phyloP scores from a whole-genome alignment of 2,329 filamentous ascomycete species.

The Stagonosporopsis chrysanthemi region DNA sequence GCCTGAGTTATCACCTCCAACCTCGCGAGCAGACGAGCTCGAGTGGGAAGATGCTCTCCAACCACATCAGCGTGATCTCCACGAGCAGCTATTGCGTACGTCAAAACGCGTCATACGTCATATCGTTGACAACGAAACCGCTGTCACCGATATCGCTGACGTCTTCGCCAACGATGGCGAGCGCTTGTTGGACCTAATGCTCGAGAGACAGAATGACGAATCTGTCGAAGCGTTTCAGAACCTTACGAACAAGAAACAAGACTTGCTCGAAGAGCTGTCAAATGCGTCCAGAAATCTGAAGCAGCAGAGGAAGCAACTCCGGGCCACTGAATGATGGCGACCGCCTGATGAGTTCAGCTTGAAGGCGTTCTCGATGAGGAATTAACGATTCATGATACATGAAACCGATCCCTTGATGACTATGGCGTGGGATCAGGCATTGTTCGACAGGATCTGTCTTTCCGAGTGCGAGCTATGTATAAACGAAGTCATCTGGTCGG shows the following conservation, averaged over 20 bases:
- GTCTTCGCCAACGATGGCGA: slow-evolving; percentile 55
- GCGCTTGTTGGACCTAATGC: slow-evolving; percentile 53
- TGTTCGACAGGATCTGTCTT: not conserved
- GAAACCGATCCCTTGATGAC: too few relatives aligned
- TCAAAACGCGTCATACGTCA: slow-evolving; percentile 55
- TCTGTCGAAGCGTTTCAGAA: slow-evolving; percentile 39
- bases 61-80: slow-evolving; percentile 50
- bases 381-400: not conserved
- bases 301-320: slow-evolving; percentile 18
- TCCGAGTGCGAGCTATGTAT: not conserved
- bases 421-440: too few relatives aligned
- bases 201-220: slow-evolving; percentile 50
- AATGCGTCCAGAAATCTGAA: slow-evolving; percentile 16
- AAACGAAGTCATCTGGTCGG: not conserved
- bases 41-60: slow-evolving; percentile 51
- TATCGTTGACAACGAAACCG: slow-evolving; percentile 57
- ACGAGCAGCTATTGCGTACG: slow-evolving; percentile 50
- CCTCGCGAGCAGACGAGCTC: slow-evolving; percentile 40
- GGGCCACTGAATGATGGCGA: not conserved
- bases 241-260: slow-evolving; percentile 34
- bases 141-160: slow-evolving; percentile 53
- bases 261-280: slow-evolving; percentile 29
- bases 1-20: slow-evolving; percentile 27
- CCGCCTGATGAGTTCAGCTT: too few relatives aligned
- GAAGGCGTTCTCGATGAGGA: too few relatives aligned